Base-by-base conservation (phyloP, 176 grass and related monocot genomes). In the Triticum turgidum region DNA sequence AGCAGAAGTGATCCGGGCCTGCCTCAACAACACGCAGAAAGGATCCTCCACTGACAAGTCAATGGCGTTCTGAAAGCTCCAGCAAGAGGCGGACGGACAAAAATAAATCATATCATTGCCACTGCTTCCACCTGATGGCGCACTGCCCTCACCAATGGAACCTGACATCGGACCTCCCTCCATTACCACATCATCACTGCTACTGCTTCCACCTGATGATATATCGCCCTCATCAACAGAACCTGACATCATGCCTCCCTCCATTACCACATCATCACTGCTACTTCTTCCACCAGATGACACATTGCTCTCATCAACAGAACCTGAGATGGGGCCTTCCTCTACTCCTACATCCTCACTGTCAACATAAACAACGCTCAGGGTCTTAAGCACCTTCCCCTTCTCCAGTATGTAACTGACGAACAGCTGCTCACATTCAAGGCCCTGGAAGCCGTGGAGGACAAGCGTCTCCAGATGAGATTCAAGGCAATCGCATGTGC, bases 381-480 rank as follows among this genome's bases (percentile, higher is more conserved):
- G 1, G 8, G 69, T n/a, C 33, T 74, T 18, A 1, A 84, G 82
- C 9, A 22, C 73, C 74, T 83, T 83, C 20, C 37, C 73, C 13
- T 71, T n/a, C n/a, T 30, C 49, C 1, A 29, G 6, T 22, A 88
- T 35, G 52, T 78, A 88, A 6, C 0, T 20, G 14, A 78, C 1
- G 33, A 78, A 88, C 18, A 78, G 83, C 18, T 3, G 0, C 38
- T 45, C 86, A 51, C 83, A 29, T 3, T 24, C 18, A 64, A 42
- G 11, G 3, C 7, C 2, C 1, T 4, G 4, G 20, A 1, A 27
- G 13, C 80, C 86, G 4, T 88, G 20, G 51, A 69, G 2, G 5
- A 69, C 30, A 0, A 83, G 27, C 3, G 51, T 83, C 80, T 83
- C 25, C 49, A 88, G 80, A 51, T 88, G 87, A 11, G 27, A 88